Conservation (phyloP, 176 grass and related monocot genomes). For the Oryza australiensis region DNA sequence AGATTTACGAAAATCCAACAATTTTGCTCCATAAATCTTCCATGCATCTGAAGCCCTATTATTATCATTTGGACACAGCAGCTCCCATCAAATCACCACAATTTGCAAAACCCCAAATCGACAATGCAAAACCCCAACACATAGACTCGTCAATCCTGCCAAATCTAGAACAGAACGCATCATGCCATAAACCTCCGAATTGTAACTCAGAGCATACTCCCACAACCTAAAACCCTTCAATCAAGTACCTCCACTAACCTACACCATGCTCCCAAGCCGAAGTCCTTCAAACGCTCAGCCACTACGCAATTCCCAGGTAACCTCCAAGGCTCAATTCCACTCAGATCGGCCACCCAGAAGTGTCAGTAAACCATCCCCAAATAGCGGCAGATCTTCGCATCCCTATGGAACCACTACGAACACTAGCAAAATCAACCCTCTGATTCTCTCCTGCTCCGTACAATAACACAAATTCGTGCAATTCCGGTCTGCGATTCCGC, state of each 20-base stretch:
- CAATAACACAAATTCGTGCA: neutral
- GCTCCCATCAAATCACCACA: neutral
- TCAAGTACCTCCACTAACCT: neutral
- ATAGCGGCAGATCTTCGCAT: conserved; percentile 17
- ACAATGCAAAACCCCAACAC: neutral
- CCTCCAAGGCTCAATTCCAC: neutral
- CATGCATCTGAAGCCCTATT: neutral
- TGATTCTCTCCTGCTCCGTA: neutral
- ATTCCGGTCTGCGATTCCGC: neutral
- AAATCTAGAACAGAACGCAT: neutral
- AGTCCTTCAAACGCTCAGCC: neutral
- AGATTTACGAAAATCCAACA: neutral
- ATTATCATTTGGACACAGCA: neutral
- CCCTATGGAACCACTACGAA: neutral
- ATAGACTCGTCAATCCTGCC: neutral
- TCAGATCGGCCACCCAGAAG: neutral
- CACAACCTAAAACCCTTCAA: neutral
- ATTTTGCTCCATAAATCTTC: too few species aligned
- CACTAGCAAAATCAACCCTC: neutral
- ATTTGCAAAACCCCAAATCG: neutral
- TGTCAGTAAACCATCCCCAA: neutral
- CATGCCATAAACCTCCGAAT: neutral
- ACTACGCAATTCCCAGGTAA: neutral
- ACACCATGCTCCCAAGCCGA: neutral
- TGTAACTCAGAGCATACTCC: neutral